A percentile compares a stretch with the other conserved stretches of the same genome.
Evolutionary conservation across 106 monocot species (phyloP).

Genomic region (Dendrobium huoshanense): DNA sequence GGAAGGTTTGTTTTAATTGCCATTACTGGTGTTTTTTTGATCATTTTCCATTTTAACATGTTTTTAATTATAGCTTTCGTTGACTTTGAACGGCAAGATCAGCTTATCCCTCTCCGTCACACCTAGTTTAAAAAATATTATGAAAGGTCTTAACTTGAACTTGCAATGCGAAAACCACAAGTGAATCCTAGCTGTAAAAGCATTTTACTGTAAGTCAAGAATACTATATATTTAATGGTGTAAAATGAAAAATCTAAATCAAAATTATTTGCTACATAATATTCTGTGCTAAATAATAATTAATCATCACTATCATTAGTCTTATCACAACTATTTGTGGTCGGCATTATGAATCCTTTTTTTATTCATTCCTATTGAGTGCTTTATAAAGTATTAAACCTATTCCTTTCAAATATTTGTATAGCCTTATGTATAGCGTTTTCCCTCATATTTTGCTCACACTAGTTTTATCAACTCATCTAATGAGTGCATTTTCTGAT

Average conservation of each 20-base stretch:
- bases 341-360: too few relatives aligned
- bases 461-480: too few relatives aligned
- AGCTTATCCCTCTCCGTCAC: background rate
- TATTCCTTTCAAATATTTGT: too few relatives aligned
- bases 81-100: background rate
- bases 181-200: background rate
- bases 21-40: background rate
- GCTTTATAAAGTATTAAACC: too few relatives aligned
- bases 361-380: too few relatives aligned
- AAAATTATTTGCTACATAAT: background rate
- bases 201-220: background rate
- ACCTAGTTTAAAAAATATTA: background rate
- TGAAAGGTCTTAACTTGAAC: background rate
- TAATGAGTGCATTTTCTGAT: too few relatives aligned
- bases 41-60: background rate
- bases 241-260: background rate
- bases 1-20: conserved; percentile 56
- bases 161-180: background rate
- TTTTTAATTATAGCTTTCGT: background rate
- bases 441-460: too few relatives aligned
- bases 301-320: background rate
- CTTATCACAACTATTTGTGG: too few relatives aligned
- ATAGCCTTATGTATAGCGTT: too few relatives aligned
- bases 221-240: background rate
- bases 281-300: background rate